These are phyloP conservation scores for Viola pubescens DNA, from an alignment of 441 rosid species.

Conservation along the genomic window DNA sequence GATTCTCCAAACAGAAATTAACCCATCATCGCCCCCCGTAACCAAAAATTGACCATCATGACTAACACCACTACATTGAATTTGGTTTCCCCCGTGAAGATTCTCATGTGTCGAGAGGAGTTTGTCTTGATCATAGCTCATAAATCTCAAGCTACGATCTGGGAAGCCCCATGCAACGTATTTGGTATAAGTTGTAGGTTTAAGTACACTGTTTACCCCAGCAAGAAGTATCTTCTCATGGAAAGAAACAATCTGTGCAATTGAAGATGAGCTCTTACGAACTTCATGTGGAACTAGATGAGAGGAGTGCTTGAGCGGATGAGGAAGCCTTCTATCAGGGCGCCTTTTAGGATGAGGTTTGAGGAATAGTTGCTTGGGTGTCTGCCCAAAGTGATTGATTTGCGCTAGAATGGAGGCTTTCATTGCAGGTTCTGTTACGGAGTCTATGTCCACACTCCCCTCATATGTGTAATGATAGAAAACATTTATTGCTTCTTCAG, in stretches of 20 bases:
- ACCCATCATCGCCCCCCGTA: conserved; percentile 95
- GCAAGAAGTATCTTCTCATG: conserved; percentile 84
- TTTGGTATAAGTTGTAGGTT: conserved; percentile 82
- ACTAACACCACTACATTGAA: conserved; percentile 82
- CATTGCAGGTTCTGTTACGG: conserved; percentile 90
- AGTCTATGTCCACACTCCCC: conserved; percentile 93
- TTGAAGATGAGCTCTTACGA: conserved; percentile 68
- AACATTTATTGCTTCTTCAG: conserved; percentile 93
- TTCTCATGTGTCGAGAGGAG: conserved; percentile 95
- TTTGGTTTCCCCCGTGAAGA: conserved; percentile 93
- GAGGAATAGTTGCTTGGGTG: conserved; percentile 87
- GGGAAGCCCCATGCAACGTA: conserved; percentile 98
- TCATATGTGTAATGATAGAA: conserved; percentile 98
- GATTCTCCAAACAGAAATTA: conserved; percentile 87
- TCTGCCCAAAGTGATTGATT: conserved; percentile 95
- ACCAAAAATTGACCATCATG: conserved; percentile 92
- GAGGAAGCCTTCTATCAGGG: conserved; percentile 61
- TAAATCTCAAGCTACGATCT: conserved; percentile 91
- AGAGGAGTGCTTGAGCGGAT: conserved; percentile 76
- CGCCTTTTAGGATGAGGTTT: conserved; percentile 83
- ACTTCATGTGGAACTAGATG: conserved; percentile 83
- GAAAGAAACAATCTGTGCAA: conserved; percentile 68
- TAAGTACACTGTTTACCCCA: conserved; percentile 67
- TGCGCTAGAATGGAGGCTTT: conserved; percentile 96
- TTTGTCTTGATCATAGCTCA: conserved; percentile 96